These are phyloP conservation scores for Pythium diclinum DNA, from an alignment of 352 stramenopile genomes.

Conservation along the genomic window DNA sequence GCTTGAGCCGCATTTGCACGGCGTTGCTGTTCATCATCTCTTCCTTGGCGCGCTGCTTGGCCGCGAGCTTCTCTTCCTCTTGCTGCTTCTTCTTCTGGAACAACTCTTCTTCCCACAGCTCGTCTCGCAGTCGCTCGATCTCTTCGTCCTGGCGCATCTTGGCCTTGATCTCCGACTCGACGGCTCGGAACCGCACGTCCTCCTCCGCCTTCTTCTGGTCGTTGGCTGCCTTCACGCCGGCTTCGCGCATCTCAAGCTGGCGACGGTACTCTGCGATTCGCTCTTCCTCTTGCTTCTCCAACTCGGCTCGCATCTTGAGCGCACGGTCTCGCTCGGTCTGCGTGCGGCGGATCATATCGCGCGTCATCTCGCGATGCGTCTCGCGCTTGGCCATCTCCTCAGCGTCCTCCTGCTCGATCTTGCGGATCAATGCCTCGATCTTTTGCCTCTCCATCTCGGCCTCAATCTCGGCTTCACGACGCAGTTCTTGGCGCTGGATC, in stretches of 20 bases:
- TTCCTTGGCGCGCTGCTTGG: slow-evolving; percentile 74
- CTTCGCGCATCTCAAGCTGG: slow-evolving; percentile 46
- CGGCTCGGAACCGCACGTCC: slow-evolving; percentile 63
- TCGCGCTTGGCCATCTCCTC: slow-evolving; percentile 65
- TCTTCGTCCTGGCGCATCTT: slow-evolving; percentile 85
- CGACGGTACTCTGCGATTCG: slow-evolving; percentile 50
- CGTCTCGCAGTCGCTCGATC: slow-evolving; percentile 81
- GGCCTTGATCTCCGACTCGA: slow-evolving; percentile 84
- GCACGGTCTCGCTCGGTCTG: slow-evolving; percentile 40
- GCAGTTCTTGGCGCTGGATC: slow-evolving; percentile 59
- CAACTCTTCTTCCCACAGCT: slow-evolving; percentile 92
- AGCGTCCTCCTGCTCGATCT: slow-evolving; percentile 86
- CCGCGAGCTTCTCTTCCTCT: slow-evolving; percentile 62
- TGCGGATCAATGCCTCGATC: slow-evolving; percentile 81
- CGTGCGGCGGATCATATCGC: slow-evolving; percentile 52
- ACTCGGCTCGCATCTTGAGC: slow-evolving; percentile 28
- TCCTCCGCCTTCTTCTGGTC: slow-evolving; percentile 64
- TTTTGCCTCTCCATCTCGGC: slow-evolving; percentile 73
- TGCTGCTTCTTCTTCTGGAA: slow-evolving; percentile 68
- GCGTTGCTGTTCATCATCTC: slow-evolving; percentile 87
- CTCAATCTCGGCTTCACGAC: slow-evolving; percentile 65
- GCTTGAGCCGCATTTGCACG: slow-evolving; percentile 54
- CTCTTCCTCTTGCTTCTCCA: slow-evolving; percentile 39
- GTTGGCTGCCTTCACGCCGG: slow-evolving; percentile 53
- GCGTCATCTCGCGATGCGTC: slow-evolving; percentile 52